Conservation (phyloP, 2,329 filamentous ascomycete genomes). For the Pseudogymnoascus sp. region DNA sequence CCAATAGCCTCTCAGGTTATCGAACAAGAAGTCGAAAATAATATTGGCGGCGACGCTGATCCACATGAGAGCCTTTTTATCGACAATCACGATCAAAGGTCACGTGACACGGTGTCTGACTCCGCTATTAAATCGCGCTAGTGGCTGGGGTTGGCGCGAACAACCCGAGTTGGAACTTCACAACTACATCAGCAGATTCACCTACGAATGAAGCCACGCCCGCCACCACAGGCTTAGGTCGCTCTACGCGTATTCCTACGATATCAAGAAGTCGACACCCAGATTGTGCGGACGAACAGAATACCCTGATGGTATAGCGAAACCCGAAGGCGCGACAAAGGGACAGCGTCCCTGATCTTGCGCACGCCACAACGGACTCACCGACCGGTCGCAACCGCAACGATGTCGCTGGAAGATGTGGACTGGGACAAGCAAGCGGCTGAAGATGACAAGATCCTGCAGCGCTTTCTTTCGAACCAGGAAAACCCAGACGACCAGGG, state of each 20-base stretch:
- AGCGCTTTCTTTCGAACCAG: constrained; percentile 37
- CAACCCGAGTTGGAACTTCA: constrained; percentile 3
- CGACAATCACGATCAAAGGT: too few species aligned
- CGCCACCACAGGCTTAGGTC: background rate
- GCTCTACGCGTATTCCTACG: constrained; percentile 3
- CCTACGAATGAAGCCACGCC: background rate
- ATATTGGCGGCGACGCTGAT: too few species aligned
- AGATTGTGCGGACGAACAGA: background rate
- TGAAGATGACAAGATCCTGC: constrained; percentile 43
- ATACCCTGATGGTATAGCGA: constrained; percentile 8
- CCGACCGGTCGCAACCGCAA: background rate
- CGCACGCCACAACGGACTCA: constrained; percentile 2
- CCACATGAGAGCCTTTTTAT: too few species aligned
- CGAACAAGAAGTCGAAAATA: too few species aligned
- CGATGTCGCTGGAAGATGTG: constrained; percentile 22
- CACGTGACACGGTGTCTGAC: background rate
- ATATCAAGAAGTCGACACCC: background rate
- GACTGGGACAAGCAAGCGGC: constrained; percentile 39
- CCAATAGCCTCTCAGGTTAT: too few species aligned
- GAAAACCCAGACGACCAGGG: constrained; percentile 32
- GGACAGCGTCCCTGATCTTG: background rate
- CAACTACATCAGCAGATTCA: constrained; percentile 9
- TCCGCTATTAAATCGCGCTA: constrained; percentile 7
- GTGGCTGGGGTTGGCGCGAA: constrained; percentile 7
- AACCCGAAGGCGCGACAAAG: background rate